Conservation (phyloP, 495 filamentous ascomycete species). For the Podospora pseudopauciseta region DNA sequence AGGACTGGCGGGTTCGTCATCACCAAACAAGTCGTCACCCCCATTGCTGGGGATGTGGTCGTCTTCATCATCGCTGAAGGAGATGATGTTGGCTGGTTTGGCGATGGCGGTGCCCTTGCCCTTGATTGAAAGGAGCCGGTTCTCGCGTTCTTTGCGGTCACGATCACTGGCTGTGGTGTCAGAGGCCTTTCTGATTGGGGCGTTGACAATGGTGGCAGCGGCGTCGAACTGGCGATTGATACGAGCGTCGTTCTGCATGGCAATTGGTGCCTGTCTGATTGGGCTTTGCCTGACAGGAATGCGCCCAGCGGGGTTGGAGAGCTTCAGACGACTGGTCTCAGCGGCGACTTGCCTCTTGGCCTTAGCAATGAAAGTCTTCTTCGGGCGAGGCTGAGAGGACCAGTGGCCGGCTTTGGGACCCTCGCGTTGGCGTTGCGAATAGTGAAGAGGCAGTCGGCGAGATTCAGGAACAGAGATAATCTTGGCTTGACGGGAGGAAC, state of each 20-base stretch:
- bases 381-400: constrained; percentile 10
- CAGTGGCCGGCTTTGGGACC: not conserved
- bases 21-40: constrained; percentile 12
- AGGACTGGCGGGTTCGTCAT: not conserved
- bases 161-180: not conserved
- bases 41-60: not conserved
- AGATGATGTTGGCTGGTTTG: constrained; percentile 17
- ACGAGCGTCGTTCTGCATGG: constrained; percentile 36
- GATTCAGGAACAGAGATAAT: constrained; percentile 26
- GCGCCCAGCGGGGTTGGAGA: constrained; percentile 22
- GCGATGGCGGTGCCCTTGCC: not conserved
- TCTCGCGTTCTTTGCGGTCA: constrained; percentile 23
- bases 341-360: constrained; percentile 12
- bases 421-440: not conserved
- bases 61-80: constrained; percentile 26
- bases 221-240: constrained; percentile 28
- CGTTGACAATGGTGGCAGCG: constrained; percentile 8
- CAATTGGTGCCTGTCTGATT: constrained; percentile 35
- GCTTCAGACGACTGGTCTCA: constrained; percentile 10
- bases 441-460: constrained; percentile 18
- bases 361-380: constrained; percentile 21
- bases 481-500: constrained; percentile 27
- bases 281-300: constrained; percentile 31
- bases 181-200: not conserved
- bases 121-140: constrained; percentile 31